Percentiles rank a stretch among this genome's conserved stretches.
phyloP scores from a whole-genome alignment of 805 yeast genomes.

The Hanseniaspora vineae region DNA sequence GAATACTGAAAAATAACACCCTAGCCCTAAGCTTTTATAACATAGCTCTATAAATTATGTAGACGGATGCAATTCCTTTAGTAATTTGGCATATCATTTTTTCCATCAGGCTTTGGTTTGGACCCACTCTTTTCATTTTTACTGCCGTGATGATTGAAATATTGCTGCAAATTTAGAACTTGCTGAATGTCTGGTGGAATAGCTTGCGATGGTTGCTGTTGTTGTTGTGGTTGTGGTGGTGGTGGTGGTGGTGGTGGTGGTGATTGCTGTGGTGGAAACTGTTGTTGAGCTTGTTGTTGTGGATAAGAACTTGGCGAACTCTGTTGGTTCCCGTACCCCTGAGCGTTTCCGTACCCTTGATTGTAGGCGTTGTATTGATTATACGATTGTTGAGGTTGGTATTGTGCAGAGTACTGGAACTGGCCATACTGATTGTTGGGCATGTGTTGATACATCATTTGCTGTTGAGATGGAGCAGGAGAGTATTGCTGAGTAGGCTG shows the following conservation, averaged over 20 bases:
- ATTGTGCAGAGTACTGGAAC: conserved; percentile 2
- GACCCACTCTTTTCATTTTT: neutral
- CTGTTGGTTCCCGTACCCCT: no score
- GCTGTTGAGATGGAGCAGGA: no score
- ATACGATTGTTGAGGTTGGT: conserved; percentile 8
- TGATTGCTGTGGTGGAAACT: conserved; percentile 13
- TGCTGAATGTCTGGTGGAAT: neutral
- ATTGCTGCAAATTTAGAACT: neutral
- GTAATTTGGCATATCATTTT: neutral
- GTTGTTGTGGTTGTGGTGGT: conserved; percentile 8
- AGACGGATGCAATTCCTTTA: neutral
- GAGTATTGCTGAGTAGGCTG: conserved; percentile 7
- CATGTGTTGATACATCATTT: no score
- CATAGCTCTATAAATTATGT: neutral
- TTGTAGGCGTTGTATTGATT: conserved; percentile 2
- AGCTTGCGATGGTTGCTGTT: neutral
- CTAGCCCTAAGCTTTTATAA: neutral
- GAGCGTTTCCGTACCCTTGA: no score
- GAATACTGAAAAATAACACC: neutral
- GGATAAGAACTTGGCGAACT: no score
- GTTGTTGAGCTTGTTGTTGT: conserved; percentile 16
- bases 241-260: conserved; percentile 9
- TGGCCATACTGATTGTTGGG: no score
- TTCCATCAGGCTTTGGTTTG: neutral
- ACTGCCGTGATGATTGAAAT: neutral